Base-by-base conservation (phyloP, 345 rosid genomes). In the Hypericum androsaemum region DNA sequence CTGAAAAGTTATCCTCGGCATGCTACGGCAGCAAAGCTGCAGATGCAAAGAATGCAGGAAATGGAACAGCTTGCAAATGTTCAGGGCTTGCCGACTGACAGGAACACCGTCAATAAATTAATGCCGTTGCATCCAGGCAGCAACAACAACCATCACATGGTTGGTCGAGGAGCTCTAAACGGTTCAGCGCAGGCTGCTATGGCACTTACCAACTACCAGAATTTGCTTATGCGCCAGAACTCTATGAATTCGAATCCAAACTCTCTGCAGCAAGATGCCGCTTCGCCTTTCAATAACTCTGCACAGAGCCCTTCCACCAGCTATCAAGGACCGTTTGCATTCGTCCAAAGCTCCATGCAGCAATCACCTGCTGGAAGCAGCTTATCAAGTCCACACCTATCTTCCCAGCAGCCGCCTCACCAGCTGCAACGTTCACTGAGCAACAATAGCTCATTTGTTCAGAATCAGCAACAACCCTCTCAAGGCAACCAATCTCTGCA, bases 101-200 rank as follows among this genome's bases (percentile, higher is more conserved):
- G 83, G 66, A 88, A 68, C 71, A 71, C 86, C 44, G 80, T 92
- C 52, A 92, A 80, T 70, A 88, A 88, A 75, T 72, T 87, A 46
- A 80, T 82, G 84, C 76, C 86, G 10, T 57, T 79, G 49, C 82
- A 83, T 53, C 74, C 95, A 0, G 79, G 85, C 22, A 46, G 22
- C 47, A 44, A 12, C 47, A 44, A 60, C 54, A 76, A 63, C 68
- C 80, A 63, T 66, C 74, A 69, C 52, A 61, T 80, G 76, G 74
- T 43, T 53, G 60, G 69, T 58, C 79, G 92, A 35, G 90, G 88
- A 52, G 61, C 79, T 48, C 68, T 82, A 54, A 79, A 72, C 35
- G 88, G 88, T 55, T 67, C 97, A n/a, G 77, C 92, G 11, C 95
- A 82, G 72, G 87, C 96, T 49, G 86, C 95, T 9, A 59, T 79